Evolutionary conservation across 2,329 filamentous ascomycete species (phyloP).

Genomic region (Macroventuria anomochaeta): DNA sequence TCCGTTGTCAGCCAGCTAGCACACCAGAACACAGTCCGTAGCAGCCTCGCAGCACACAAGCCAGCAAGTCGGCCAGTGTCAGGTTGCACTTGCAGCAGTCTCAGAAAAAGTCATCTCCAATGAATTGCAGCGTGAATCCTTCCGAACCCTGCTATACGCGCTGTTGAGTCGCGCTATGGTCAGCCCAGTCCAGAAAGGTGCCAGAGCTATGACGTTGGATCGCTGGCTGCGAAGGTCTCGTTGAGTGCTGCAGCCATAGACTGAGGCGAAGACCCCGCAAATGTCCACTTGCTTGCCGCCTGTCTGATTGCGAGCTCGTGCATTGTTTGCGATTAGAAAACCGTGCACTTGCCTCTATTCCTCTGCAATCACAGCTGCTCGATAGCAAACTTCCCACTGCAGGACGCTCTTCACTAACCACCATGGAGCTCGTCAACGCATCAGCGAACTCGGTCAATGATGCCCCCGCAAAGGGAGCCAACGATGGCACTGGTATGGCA

Average conservation of each 20-base stretch:
- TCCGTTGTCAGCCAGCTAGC: slow-evolving; percentile 8
- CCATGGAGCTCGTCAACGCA: slow-evolving; percentile 52
- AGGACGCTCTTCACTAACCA: slow-evolving; percentile 22
- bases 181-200: slow-evolving; percentile 17
- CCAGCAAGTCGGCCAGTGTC: slow-evolving; percentile 2
- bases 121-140: slow-evolving; percentile 30
- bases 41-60: slow-evolving; percentile 8
- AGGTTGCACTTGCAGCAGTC: slow-evolving; percentile 4
- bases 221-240: slow-evolving; percentile 33
- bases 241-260: slow-evolving; percentile 41
- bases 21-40: neutral
- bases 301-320: slow-evolving; percentile 17
- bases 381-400: slow-evolving; percentile 25
- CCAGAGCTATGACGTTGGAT: slow-evolving; percentile 43
- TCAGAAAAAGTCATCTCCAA: slow-evolving; percentile 4
- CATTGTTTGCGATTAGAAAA: slow-evolving; percentile 18
- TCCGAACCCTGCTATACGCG: slow-evolving; percentile 19
- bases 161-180: slow-evolving; percentile 29
- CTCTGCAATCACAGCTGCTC: slow-evolving; percentile 21
- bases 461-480: slow-evolving; percentile 61
- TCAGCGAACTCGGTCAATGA: slow-evolving; percentile 55
- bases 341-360: slow-evolving; percentile 12
- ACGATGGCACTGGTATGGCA: slow-evolving; percentile 72
- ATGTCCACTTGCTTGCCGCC: slow-evolving; percentile 26
- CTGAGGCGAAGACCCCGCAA: slow-evolving; percentile 42